Conservation (phyloP, 371 early-diverging fungal species). For the Astathelohania contejeani region DNA sequence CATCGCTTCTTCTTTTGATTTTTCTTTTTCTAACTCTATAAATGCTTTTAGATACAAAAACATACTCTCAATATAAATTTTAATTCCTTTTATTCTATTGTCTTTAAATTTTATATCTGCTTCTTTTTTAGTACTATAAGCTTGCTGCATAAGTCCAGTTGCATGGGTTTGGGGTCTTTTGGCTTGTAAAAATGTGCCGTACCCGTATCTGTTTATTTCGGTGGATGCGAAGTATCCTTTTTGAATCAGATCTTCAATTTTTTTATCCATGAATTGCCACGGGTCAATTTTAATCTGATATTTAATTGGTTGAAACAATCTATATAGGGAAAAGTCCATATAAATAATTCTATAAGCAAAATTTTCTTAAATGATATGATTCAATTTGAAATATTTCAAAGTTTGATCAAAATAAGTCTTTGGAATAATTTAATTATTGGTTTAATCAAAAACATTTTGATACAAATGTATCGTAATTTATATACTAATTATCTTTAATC, state of each 20-base stretch:
- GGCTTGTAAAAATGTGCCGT: conserved; percentile 10
- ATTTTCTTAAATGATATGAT: too few relatives aligned
- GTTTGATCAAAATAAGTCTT: too few relatives aligned
- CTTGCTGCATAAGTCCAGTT: neutral
- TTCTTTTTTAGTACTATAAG: conserved; percentile 4
- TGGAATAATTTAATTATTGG: too few relatives aligned
- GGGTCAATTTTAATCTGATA: too few relatives aligned
- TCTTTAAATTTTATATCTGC: conserved; percentile 1
- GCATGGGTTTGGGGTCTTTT: neutral
- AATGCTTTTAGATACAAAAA: conserved; percentile 16
- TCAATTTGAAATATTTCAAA: too few relatives aligned
- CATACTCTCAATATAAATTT: conserved; percentile 10
- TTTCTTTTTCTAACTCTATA: neutral
- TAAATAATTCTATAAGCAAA: too few relatives aligned
- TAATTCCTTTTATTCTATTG: neutral
- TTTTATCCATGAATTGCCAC: conserved; percentile 1
- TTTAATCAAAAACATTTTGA: too few relatives aligned
- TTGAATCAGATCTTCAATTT: neutral
- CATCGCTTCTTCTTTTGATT: conserved; percentile 2
- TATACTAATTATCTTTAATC: too few relatives aligned
- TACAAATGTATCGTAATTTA: too few relatives aligned
- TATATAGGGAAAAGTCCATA: too few relatives aligned
- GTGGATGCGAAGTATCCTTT: conserved; percentile 4
- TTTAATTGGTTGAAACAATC: too few relatives aligned
- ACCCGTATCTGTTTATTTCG: conserved; percentile 13